These are phyloP conservation scores for Plasmodium vinckei DNA, from an alignment of 169 alveolate species.

Conservation along the genomic window DNA sequence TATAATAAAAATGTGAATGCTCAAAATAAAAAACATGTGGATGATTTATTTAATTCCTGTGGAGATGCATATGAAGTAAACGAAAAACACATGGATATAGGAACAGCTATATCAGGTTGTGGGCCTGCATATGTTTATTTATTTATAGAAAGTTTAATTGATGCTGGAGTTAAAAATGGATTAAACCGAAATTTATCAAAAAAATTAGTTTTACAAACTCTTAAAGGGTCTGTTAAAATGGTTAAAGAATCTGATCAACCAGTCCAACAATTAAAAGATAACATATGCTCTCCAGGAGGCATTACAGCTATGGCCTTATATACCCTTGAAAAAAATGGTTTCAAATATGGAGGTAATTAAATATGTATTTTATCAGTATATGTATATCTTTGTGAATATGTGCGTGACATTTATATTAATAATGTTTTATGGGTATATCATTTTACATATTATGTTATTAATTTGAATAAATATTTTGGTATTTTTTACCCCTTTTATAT, in stretches of 20 bases:
- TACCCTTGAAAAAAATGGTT: constrained; percentile 78
- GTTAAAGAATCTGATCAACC: constrained; percentile 51
- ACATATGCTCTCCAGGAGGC: constrained; percentile 84
- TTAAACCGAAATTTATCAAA: constrained; percentile 75
- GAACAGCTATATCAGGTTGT: constrained; percentile 66
- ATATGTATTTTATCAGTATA: not conserved
- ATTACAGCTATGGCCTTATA: constrained; percentile 80
- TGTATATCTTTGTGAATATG: not conserved
- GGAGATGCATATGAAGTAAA: constrained; percentile 55
- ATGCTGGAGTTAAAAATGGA: constrained; percentile 83
- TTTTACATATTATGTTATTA: not conserved
- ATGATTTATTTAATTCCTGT: constrained; percentile 42
- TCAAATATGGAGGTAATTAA: constrained; percentile 77
- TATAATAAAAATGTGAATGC: constrained; percentile 25
- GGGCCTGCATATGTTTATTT: constrained; percentile 83
- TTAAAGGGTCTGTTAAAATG: constrained; percentile 73
- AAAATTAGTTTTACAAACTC: constrained; percentile 75
- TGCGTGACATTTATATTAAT: not conserved
- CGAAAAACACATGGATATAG: constrained; percentile 65
- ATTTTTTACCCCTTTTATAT: not conserved
- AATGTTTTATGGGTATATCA: not conserved
- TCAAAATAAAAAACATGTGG: constrained; percentile 23
- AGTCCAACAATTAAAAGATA: constrained; percentile 79
- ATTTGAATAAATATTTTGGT: not conserved
- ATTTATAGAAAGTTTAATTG: constrained; percentile 81